phyloP scores from a whole-genome alignment of 139 green algal species.

The Chlamydomonas incerta region DNA sequence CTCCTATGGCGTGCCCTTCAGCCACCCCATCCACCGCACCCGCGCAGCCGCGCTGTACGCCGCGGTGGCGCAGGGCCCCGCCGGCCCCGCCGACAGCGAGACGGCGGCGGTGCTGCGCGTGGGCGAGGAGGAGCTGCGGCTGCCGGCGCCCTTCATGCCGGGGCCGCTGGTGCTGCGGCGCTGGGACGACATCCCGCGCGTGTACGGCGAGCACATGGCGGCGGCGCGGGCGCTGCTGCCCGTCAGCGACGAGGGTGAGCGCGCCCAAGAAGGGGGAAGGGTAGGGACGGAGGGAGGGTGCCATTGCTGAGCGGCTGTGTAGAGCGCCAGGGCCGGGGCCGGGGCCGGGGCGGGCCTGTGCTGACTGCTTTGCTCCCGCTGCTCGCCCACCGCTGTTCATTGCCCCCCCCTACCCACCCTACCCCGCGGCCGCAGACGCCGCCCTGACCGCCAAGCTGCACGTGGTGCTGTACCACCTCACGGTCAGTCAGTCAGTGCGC shows the following conservation, averaged over 20 bases:
- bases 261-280: too few relatives aligned
- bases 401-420: too few relatives aligned
- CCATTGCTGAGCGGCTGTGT: too few relatives aligned
- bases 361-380: too few relatives aligned
- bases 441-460: too few relatives aligned
- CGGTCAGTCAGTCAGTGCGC: too few relatives aligned
- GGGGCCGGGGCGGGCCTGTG: too few relatives aligned
- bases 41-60: neutral
- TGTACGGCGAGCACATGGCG: conserved; percentile 22
- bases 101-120: neutral
- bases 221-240: conserved; percentile 21
- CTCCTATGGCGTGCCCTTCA: conserved; percentile 26
- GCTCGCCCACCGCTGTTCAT: too few relatives aligned
- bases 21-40: conserved; percentile 7
- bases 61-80: neutral
- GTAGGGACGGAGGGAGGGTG: too few relatives aligned
- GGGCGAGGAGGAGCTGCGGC: conserved; percentile 10
- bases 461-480: too few relatives aligned
- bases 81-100: neutral
- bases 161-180: conserved; percentile 2
- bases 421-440: too few relatives aligned
- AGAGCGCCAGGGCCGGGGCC: too few relatives aligned
- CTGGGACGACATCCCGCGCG: conserved; percentile 3
- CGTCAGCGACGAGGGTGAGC: conserved; percentile 10
- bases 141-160: conserved; percentile 9